A percentile compares a stretch with the other conserved stretches of the same genome.
phyloP scores from a whole-genome alignment of 2,329 filamentous ascomycete species.

The Hyphodiscus sp. region DNA sequence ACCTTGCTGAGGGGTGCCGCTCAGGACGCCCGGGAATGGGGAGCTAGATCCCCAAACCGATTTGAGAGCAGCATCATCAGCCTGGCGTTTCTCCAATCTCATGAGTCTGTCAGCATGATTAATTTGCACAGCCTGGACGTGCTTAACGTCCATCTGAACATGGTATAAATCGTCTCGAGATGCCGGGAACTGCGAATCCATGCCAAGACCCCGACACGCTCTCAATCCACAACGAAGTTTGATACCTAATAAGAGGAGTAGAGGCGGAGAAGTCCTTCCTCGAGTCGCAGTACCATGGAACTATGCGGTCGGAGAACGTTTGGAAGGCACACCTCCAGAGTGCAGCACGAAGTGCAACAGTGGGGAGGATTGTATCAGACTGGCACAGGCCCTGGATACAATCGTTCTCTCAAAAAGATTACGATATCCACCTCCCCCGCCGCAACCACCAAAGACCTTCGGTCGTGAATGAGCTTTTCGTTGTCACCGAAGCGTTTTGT shows the following conservation, averaged over 20 bases:
- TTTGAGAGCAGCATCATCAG: constrained; percentile 63
- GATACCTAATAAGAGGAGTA: not conserved
- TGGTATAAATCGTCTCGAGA: constrained; percentile 59
- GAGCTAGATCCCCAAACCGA: constrained; percentile 89
- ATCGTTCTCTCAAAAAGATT: constrained; percentile 13
- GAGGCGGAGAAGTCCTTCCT: not conserved
- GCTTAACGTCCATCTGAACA: constrained; percentile 65
- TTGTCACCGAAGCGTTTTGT: constrained; percentile 33
- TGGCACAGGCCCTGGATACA: constrained; percentile 6
- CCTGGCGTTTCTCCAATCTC: constrained; percentile 59
- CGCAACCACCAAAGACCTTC: constrained; percentile 26
- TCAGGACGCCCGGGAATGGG: constrained; percentile 80
- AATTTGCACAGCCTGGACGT: constrained; percentile 57
- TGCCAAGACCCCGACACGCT: constrained; percentile 35
- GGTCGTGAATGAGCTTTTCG: constrained; percentile 15
- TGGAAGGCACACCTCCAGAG: not conserved
- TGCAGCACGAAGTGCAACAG: not conserved
- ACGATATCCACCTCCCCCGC: constrained; percentile 24
- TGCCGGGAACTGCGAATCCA: constrained; percentile 57
- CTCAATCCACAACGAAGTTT: not conserved
- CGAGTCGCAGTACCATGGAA: not conserved
- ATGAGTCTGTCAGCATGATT: constrained; percentile 56
- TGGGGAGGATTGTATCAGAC: constrained; percentile 5
- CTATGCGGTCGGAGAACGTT: not conserved
- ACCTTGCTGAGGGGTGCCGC: constrained; percentile 85